Evolutionary conservation across 1,139 yeast species (phyloP).

Genomic region (Kodamaea plutei): DNA sequence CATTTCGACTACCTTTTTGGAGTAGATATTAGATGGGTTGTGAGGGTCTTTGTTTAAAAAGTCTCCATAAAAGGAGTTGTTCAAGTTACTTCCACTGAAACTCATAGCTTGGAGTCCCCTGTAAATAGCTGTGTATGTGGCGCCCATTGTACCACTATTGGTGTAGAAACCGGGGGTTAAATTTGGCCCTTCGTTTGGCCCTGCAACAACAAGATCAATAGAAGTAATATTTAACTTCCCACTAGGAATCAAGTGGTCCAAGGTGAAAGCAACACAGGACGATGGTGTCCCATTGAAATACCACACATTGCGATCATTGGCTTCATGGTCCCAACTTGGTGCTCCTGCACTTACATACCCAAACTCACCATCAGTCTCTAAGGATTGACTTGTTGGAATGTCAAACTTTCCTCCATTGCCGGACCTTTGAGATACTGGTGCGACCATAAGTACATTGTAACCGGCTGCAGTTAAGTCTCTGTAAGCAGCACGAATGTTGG

Average conservation of each 20-base stretch:
- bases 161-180: constrained; percentile 35
- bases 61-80: constrained; percentile 43
- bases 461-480: constrained; percentile 25
- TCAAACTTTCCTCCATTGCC: constrained; percentile 29
- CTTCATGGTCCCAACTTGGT: constrained; percentile 44
- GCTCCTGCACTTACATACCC: constrained; percentile 34
- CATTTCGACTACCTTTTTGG: constrained; percentile 33
- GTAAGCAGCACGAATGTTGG: constrained; percentile 32
- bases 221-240: constrained; percentile 22
- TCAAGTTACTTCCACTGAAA: constrained; percentile 33
- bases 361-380: constrained; percentile 31
- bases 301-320: constrained; percentile 37
- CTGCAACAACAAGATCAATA: constrained; percentile 41
- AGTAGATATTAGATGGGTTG: constrained; percentile 38
- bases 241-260: constrained; percentile 36
- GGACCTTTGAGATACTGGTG: constrained; percentile 30
- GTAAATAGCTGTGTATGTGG: constrained; percentile 37
- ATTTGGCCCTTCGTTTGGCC: constrained; percentile 46
- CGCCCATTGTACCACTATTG: constrained; percentile 44
- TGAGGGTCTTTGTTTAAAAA: constrained; percentile 23
- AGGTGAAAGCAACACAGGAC: constrained; percentile 38
- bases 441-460: constrained; percentile 29
- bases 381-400: constrained; percentile 20
- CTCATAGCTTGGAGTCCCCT: constrained; percentile 43
- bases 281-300: constrained; percentile 46